A percentile compares a stretch with the other conserved stretches of the same genome.
phyloP scores from a whole-genome alignment of 495 filamentous ascomycete genomes.

The Antarctomyces pellizariae region DNA sequence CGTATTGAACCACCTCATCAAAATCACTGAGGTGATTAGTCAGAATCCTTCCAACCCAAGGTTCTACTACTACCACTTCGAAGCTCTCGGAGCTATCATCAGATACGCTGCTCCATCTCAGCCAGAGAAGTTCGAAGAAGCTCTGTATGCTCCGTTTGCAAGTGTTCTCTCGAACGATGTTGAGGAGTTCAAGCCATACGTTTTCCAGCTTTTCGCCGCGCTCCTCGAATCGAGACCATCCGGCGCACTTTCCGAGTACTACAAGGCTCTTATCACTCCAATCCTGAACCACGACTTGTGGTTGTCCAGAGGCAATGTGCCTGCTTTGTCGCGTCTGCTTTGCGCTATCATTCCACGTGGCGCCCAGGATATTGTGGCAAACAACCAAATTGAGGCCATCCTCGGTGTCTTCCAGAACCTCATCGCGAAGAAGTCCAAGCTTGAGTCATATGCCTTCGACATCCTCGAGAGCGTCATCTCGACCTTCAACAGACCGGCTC shows the following conservation, averaged over 20 bases:
- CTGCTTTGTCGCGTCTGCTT: constrained; percentile 69
- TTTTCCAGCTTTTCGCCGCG: constrained; percentile 85
- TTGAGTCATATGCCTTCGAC: constrained; percentile 69
- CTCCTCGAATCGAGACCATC: constrained; percentile 65
- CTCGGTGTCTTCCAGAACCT: constrained; percentile 86
- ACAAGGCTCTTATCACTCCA: constrained; percentile 47
- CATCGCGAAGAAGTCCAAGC: constrained; percentile 34
- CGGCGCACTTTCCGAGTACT: constrained; percentile 46
- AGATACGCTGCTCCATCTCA: constrained; percentile 46
- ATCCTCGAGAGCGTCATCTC: constrained; percentile 58
- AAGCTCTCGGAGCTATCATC: constrained; percentile 86
- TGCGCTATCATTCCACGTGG: constrained; percentile 60
- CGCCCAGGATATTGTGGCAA: constrained; percentile 40
- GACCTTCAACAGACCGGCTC: constrained; percentile 38
- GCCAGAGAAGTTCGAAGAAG: constrained; percentile 47
- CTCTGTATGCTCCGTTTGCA: constrained; percentile 56
- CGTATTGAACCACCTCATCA: constrained; percentile 54
- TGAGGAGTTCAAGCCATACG: constrained; percentile 84
- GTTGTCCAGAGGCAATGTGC: constrained; percentile 82
- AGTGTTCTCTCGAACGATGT: constrained; percentile 56
- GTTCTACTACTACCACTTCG: constrained; percentile 97
- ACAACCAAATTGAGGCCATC: constrained; percentile 56
- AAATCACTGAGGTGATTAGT: constrained; percentile 70
- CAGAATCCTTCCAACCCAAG: constrained; percentile 90
- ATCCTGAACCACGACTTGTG: constrained; percentile 58